Conservation (phyloP, 2,329 filamentous ascomycete genomes). For the Rhynchosporium agropyri region DNA sequence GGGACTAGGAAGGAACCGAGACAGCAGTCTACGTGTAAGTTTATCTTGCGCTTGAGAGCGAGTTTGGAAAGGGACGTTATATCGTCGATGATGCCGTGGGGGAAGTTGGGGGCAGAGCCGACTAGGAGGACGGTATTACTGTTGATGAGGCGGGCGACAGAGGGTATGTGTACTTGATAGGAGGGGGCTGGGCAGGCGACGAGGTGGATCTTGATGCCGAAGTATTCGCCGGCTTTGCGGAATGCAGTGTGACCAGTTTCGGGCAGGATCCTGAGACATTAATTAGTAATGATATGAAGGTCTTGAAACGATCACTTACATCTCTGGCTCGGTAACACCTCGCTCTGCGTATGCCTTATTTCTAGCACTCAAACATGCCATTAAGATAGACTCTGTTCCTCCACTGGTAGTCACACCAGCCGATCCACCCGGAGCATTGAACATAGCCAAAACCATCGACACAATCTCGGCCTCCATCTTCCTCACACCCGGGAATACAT, state of each 20-base stretch:
- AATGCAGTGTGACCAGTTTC: conserved; percentile 96
- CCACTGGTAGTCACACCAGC: conserved; percentile 90
- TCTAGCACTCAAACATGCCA: conserved; percentile 88
- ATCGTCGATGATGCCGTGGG: conserved; percentile 97
- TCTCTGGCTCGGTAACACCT: conserved; percentile 89
- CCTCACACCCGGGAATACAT: conserved; percentile 94
- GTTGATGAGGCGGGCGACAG: conserved; percentile 85
- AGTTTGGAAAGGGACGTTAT: conserved; percentile 83
- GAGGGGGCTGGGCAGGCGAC: conserved; percentile 82
- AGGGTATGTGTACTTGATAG: conserved; percentile 80
- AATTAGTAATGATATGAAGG: conserved; percentile 15
- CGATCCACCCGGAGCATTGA: conserved; percentile 83
- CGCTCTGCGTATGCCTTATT: conserved; percentile 87
- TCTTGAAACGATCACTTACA: conserved; percentile 57
- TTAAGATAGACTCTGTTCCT: conserved; percentile 94
- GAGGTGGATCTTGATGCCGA: conserved; percentile 91
- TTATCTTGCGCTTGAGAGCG: conserved; percentile 76
- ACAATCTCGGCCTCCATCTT: conserved; percentile 99
- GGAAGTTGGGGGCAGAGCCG: conserved; percentile 95
- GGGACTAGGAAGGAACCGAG: conserved; percentile 94
- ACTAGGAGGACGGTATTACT: conserved; percentile 92
- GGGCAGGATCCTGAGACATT: conserved; percentile 74
- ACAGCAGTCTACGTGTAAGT: conserved; percentile 96
- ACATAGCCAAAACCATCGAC: conserved; percentile 88
- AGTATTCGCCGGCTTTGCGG: conserved; percentile 92